Conservation (phyloP, 352 stramenopile genomes). For the Discostella stelligera region DNA sequence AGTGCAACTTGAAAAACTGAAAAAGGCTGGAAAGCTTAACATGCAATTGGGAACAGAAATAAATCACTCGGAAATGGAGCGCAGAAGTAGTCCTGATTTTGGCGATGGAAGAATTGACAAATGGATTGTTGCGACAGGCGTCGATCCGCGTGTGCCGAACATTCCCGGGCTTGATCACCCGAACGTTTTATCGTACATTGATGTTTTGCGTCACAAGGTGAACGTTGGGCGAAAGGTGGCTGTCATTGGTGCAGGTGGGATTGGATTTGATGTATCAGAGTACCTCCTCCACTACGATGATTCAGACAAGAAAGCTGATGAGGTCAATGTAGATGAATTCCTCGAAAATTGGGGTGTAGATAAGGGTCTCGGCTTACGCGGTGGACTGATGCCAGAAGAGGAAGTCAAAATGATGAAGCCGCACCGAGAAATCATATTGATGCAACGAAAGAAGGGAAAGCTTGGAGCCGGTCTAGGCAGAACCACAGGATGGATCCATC, state of each 20-base stretch:
- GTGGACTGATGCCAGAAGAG: slow-evolving; percentile 82
- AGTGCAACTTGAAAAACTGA: slow-evolving; percentile 83
- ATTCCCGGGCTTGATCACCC: slow-evolving; percentile 88
- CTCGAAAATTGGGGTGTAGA: slow-evolving; percentile 94
- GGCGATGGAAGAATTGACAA: slow-evolving; percentile 81
- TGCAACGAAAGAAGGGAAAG: slow-evolving; percentile 94
- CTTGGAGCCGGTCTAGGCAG: slow-evolving; percentile 87
- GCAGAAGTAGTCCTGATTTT: slow-evolving; percentile 14
- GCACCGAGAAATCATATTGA: slow-evolving; percentile 88
- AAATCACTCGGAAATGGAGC: slow-evolving; percentile 56
- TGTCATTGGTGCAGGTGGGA: slow-evolving; percentile 94
- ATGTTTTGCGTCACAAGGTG: slow-evolving; percentile 89
- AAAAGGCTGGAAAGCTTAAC: slow-evolving; percentile 47
- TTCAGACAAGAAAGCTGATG: slow-evolving; percentile 58
- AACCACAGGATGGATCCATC: slow-evolving; percentile 97
- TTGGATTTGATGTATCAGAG: slow-evolving; percentile 97
- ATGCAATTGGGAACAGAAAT: slow-evolving; percentile 60
- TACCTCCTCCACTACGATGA: slow-evolving; percentile 87
- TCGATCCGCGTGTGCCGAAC: slow-evolving; percentile 87
- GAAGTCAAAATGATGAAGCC: slow-evolving; percentile 41
- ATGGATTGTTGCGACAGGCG: slow-evolving; percentile 94
- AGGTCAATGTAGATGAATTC: slow-evolving; percentile 86
- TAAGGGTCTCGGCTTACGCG: slow-evolving; percentile 82
- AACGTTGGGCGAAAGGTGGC: slow-evolving; percentile 90
- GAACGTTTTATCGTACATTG: slow-evolving; percentile 92